These are phyloP conservation scores for Saprolegnia diclina DNA, from an alignment of 352 stramenopile species.

Conservation along the genomic window DNA sequence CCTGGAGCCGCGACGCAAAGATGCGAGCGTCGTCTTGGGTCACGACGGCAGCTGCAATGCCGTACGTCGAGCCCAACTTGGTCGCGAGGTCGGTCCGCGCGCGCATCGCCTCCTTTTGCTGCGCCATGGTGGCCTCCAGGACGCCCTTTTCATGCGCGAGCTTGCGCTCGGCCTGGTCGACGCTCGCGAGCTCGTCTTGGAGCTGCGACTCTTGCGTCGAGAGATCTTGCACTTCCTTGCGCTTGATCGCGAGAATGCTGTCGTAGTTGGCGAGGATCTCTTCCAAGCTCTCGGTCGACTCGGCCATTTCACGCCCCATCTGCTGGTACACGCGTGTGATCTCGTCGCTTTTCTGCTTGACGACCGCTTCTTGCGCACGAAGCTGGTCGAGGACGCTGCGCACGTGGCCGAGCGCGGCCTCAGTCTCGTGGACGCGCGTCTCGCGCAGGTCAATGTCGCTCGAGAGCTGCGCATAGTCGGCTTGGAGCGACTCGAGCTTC, in stretches of 20 bases:
- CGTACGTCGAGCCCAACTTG: not conserved
- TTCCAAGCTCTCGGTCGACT: not conserved
- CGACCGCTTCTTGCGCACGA: not conserved
- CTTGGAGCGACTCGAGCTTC: conserved; percentile 45
- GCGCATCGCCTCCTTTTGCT: conserved; percentile 37
- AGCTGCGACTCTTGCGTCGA: conserved; percentile 45
- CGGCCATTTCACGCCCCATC: not conserved
- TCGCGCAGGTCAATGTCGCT: conserved; percentile 5
- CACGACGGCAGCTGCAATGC: not conserved
- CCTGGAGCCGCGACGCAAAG: not conserved
- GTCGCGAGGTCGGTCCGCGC: conserved; percentile 32
- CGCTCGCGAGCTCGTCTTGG: conserved; percentile 34
- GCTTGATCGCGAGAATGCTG: not conserved
- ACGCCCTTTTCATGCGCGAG: conserved; percentile 46
- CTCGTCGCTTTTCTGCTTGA: not conserved
- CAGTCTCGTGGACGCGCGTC: not conserved
- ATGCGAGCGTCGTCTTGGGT: not conserved
- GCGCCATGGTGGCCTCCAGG: conserved; percentile 35
- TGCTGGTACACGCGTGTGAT: not conserved
- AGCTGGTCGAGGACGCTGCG: not conserved
- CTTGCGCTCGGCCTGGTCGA: conserved; percentile 32
- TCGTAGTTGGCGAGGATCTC: conserved; percentile 25
- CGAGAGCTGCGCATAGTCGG: conserved; percentile 13
- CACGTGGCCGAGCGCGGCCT: not conserved
- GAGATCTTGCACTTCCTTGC: conserved; percentile 32